Evolutionary conservation across 108 stramenopile genomes (phyloP).

Genomic region (Nitzschia inconspicua): DNA sequence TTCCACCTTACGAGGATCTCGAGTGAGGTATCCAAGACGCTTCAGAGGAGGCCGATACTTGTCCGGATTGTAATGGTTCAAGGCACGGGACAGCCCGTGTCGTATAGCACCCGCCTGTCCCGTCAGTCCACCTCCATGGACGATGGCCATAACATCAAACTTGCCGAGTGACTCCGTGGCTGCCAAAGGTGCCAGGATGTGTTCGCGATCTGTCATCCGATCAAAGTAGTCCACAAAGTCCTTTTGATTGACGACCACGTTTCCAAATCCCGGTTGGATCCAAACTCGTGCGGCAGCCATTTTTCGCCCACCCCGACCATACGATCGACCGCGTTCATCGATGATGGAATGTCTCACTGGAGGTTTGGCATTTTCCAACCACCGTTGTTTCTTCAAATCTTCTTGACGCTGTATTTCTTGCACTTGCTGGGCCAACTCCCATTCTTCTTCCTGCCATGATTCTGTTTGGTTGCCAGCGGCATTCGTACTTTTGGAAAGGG

Average conservation of each 20-base stretch:
- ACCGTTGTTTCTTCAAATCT: constrained; percentile 54
- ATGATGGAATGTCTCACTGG: constrained; percentile 59
- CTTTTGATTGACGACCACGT: constrained; percentile 80
- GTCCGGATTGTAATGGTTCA: constrained; percentile 92
- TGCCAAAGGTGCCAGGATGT: constrained; percentile 79
- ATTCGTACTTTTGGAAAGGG: not conserved
- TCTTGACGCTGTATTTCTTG: constrained; percentile 53
- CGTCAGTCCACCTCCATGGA: constrained; percentile 82
- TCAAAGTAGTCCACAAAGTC: constrained; percentile 88
- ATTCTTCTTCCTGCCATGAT: constrained; percentile 37
- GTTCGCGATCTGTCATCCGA: constrained; percentile 65
- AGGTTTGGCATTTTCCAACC: constrained; percentile 66
- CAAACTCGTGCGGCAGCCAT: constrained; percentile 90
- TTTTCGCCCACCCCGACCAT: constrained; percentile 94
- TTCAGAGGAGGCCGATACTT: constrained; percentile 87
- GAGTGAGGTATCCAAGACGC: constrained; percentile 82
- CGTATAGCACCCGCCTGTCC: constrained; percentile 95
- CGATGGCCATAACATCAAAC: constrained; percentile 81
- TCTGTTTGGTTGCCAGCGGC: not conserved
- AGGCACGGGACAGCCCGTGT: constrained; percentile 89
- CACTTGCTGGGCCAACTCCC: constrained; percentile 32
- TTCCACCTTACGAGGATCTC: constrained; percentile 96
- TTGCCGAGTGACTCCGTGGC: constrained; percentile 83
- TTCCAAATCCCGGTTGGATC: constrained; percentile 87
- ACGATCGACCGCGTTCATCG: constrained; percentile 87